Evolutionary conservation across 495 filamentous ascomycete species (phyloP).

Genomic region (Penicillium robsamsonii): DNA sequence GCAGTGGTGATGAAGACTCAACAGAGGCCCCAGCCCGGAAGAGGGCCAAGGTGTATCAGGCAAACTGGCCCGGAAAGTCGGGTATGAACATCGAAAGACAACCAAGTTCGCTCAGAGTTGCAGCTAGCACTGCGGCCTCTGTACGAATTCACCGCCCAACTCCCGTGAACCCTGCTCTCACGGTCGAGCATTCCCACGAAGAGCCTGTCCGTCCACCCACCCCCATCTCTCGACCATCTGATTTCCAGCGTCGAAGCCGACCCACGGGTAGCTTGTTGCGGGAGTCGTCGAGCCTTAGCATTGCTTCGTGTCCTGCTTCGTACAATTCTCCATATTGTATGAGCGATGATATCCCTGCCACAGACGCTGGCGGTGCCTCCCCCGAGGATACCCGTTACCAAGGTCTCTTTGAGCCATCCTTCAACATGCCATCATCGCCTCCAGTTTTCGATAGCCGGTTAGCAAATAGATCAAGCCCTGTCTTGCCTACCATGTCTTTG

Average conservation of each 20-base stretch:
- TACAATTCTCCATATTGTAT: conserved; percentile 51
- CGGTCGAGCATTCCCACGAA: conserved; percentile 58
- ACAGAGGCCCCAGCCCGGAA: conserved; percentile 59
- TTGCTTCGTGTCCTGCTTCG: conserved; percentile 26
- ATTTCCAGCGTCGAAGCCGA: conserved; percentile 33
- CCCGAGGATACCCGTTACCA: conserved; percentile 50
- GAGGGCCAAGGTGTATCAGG: conserved; percentile 71
- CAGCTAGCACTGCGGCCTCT: conserved; percentile 82
- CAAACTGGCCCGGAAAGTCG: conserved; percentile 63
- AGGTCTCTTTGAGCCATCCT: conserved; percentile 47
- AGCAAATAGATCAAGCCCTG: conserved; percentile 67
- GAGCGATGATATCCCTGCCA: conserved; percentile 36
- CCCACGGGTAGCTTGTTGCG: conserved; percentile 40
- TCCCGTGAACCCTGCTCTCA: conserved; percentile 53
- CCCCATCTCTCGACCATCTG: conserved; percentile 58
- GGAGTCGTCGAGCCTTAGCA: conserved; percentile 41
- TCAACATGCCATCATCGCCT: conserved; percentile 75
- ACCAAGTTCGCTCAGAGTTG: conserved; percentile 78
- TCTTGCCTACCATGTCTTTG: conserved; percentile 61
- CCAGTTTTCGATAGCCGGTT: conserved; percentile 62
- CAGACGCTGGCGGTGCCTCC: conserved; percentile 35
- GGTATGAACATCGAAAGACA: conserved; percentile 64
- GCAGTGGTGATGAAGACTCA: conserved; percentile 61
- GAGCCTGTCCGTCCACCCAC: conserved; percentile 80
- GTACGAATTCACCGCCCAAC: conserved; percentile 81